Base-by-base conservation (phyloP, 2,329 filamentous ascomycete species). In the Cordyceps javanica region DNA sequence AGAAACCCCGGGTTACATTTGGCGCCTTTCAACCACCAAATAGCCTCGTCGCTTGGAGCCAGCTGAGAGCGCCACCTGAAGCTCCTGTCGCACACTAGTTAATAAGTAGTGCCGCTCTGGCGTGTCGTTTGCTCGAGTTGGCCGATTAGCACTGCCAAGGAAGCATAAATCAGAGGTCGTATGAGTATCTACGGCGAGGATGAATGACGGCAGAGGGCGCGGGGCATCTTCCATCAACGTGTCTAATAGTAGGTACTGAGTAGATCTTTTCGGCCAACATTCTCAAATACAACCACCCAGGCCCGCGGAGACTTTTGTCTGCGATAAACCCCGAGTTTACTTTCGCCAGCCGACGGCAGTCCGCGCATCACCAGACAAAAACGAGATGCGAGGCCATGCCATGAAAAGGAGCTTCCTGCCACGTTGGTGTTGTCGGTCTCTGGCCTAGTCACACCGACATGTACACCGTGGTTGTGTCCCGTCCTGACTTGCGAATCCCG, bases 61-160 rank as follows among this genome's bases (percentile, higher is more conserved):
- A 55, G 41, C 52, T 55, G 52, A 55, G 52, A 42, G 14, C 39
- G 51, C 51, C 51, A 45, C 51, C 39, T 26, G 25, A 32, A n/a
- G 42, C 10, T 32, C 50, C 8, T 32, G 25, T 8, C 10, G 23
- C n/a, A 11, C 38, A 21, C 13, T n/a, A 36, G 34, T 36, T 26
- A 16, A 28, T 6, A 23, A 38, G 11, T 9, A 8, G 36, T 52
- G 50, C 38, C 38, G 36, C 49, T 39, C n/a, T 23, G 34, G 28
- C n/a, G 34, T 39, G 36, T 38, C 21, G 28, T 16, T 8, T 23
- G 23, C 25, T 16, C 6, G 8, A 52, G 23, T 26, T 52, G 49
- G 49, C 23, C 49, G 32, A 49, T 6, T 9, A 30, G 25, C 16
- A 10, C 3, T 21, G 44, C 7, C 13, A n/a, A 46, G 26, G 25